Evolutionary conservation across 1,139 yeast genomes (phyloP).

Genomic region (Nematodospora anomalae): DNA sequence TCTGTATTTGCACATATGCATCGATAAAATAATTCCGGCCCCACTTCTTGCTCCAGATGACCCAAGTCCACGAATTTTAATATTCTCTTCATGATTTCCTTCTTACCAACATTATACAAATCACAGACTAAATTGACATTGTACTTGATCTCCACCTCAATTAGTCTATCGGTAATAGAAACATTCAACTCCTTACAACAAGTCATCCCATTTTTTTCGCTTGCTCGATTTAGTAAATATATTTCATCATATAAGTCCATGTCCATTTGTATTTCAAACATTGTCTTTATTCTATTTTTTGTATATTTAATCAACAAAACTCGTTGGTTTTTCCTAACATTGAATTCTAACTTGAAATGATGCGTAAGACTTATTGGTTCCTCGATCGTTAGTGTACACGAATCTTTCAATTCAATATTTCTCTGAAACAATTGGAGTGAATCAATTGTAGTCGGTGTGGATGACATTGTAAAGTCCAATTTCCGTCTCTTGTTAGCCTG

Average conservation of each 20-base stretch:
- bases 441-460: not conserved
- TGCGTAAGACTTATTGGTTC: not conserved
- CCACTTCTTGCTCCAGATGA: constrained; percentile 14
- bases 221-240: constrained; percentile 7
- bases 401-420: not conserved
- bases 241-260: constrained; percentile 8
- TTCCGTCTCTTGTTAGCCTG: not conserved
- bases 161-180: constrained; percentile 6
- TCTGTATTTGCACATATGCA: constrained; percentile 35
- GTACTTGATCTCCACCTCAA: constrained; percentile 11
- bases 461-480: not conserved
- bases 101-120: constrained; percentile 6
- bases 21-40: constrained; percentile 35
- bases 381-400: not conserved
- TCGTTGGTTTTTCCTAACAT: not conserved
- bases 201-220: constrained; percentile 7
- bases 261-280: constrained; percentile 1
- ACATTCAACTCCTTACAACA: constrained; percentile 7
- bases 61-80: constrained; percentile 2
- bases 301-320: not conserved
- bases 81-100: constrained; percentile 7
- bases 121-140: constrained; percentile 9
- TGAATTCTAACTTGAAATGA: not conserved
- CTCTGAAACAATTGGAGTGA: not conserved
- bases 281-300: not conserved